Base-by-base conservation (phyloP, 2,329 filamentous ascomycete genomes). In the Colletotrichum spinosum region DNA sequence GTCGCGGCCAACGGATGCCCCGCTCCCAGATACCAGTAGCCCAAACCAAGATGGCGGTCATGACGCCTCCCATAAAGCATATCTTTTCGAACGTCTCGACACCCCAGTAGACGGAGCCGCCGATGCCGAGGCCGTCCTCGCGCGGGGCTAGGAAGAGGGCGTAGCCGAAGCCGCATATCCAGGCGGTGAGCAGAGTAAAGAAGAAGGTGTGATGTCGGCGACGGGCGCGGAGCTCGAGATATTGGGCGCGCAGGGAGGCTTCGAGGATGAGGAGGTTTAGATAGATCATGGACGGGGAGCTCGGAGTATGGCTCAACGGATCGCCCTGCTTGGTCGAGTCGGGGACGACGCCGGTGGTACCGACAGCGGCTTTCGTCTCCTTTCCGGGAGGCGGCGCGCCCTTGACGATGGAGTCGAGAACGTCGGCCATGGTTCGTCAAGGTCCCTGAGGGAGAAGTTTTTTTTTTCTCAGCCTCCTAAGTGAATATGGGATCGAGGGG, bases 231-330 rank as follows among this genome's bases (percentile, higher is more conserved):
- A 98, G 86, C 68, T 94, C 92, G 61, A 99, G 89, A 79, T 97
- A 98, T 73, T 99, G 96, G 33, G 93, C 90, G 69, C 96, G 93
- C 41, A 99, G 84, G 6, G 94, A 97, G 53, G 93, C 94, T 78
- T 99, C 96, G 78, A 99, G 92, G 72, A 99, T 97, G 65, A 99
- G 87, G 33, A 99, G 90, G 79, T 99, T 99, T 73, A 99, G 89
- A 81, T 99, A 99, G 75, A 99, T 97, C 83, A 97, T 96, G 59
- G 93, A 93, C 50, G 94, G 94, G 13, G 93, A 93, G 74, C 92
- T 95, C n/a, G 94, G 94, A 13, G 95, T 88, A 67, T 90, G 89
- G 72, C 89, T 90, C 68, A 95, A 86, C 35, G 93, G 93, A 75
- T 97, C 93, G 74, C 81, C 80, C 35, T 82, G 78, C 71, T 84